Evolutionary conservation across 441 rosid genomes (phyloP).

Genomic region (Bruguiera hainesii): DNA sequence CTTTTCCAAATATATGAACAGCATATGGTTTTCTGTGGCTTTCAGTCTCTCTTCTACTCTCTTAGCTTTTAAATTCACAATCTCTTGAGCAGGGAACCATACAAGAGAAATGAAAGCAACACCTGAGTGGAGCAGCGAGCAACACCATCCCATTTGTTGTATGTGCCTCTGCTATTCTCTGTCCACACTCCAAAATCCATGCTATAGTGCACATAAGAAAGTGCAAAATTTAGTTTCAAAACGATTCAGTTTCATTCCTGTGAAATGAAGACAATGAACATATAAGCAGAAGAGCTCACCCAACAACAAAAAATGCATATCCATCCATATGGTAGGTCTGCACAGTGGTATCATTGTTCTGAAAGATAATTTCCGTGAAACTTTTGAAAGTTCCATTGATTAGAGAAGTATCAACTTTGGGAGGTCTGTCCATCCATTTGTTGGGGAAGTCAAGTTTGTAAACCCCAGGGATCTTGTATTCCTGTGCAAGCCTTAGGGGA

Average conservation of each 20-base stretch:
- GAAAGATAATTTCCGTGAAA: conserved; percentile 81
- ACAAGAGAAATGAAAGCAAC: conserved; percentile 15
- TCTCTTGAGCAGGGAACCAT: background rate
- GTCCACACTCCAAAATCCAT: conserved; percentile 94
- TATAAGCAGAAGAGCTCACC: conserved; percentile 47
- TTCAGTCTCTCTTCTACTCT: conserved; percentile 6
- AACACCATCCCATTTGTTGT: conserved; percentile 89
- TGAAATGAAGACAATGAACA: conserved; percentile 13
- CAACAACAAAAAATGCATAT: conserved; percentile 84
- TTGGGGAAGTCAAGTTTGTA: conserved; percentile 88
- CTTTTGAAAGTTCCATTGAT: conserved; percentile 81
- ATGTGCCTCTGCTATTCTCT: conserved; percentile 73
- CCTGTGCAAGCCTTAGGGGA: conserved; percentile 77
- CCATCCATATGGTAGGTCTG: conserved; percentile 92
- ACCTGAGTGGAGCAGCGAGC: conserved; percentile 85
- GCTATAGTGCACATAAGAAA: conserved; percentile 30
- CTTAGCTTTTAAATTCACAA: background rate
- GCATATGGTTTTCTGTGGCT: background rate
- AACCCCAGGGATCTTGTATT: conserved; percentile 65
- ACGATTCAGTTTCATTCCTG: background rate
- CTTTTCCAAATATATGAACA: background rate
- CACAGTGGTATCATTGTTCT: conserved; percentile 66
- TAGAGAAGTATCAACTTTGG: conserved; percentile 68
- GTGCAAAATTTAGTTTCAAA: conserved; percentile 8
- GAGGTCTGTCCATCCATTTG: conserved; percentile 59